Percentiles rank a stretch among this genome's conserved stretches.
phyloP scores from a whole-genome alignment of 2,329 filamentous ascomycete species.

The Didymella pomorum region DNA sequence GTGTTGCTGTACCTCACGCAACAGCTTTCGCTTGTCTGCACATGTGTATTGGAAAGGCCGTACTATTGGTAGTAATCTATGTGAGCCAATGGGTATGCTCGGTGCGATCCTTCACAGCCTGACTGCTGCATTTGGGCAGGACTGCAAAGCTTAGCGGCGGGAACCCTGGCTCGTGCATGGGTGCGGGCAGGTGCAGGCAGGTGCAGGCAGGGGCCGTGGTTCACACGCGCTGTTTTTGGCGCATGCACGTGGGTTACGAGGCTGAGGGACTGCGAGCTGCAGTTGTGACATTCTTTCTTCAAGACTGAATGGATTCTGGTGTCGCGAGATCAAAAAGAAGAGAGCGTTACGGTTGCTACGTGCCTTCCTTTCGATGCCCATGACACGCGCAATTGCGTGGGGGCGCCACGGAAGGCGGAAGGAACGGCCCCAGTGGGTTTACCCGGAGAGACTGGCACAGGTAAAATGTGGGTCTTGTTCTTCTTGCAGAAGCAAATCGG shows the following conservation, averaged over 20 bases:
- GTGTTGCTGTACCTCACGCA: conserved; percentile 3
- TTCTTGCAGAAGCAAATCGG: not conserved
- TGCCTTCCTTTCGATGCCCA: not conserved
- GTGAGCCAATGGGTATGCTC: conserved; percentile 7
- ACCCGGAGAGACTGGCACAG: conserved; percentile 6
- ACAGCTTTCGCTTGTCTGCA: conserved; percentile 5
- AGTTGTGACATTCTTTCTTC: not conserved
- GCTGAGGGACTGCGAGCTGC: not conserved
- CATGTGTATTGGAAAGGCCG: conserved; percentile 13
- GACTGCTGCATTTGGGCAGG: conserved; percentile 1
- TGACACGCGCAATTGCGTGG: conserved; percentile 1
- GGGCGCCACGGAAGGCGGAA: not conserved
- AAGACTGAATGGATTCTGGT: not conserved
- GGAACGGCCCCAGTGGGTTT: conserved; percentile 1
- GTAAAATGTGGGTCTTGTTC: not conserved
- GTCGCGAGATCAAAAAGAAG: not conserved
- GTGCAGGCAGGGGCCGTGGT: conserved; percentile 13
- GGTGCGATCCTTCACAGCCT: conserved; percentile 2
- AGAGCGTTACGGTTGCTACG: not conserved
- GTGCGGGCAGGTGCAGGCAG: conserved; percentile 15
- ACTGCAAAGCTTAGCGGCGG: conserved; percentile 10
- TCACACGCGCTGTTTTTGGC: conserved; percentile 10
- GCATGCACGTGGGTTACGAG: not conserved
- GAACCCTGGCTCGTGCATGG: conserved; percentile 4
- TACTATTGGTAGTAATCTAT: conserved; percentile 15